Evolutionary conservation across 164 flowering plant genomes (phyloP).

Genomic region (Magnolia kwangsiensis): DNA sequence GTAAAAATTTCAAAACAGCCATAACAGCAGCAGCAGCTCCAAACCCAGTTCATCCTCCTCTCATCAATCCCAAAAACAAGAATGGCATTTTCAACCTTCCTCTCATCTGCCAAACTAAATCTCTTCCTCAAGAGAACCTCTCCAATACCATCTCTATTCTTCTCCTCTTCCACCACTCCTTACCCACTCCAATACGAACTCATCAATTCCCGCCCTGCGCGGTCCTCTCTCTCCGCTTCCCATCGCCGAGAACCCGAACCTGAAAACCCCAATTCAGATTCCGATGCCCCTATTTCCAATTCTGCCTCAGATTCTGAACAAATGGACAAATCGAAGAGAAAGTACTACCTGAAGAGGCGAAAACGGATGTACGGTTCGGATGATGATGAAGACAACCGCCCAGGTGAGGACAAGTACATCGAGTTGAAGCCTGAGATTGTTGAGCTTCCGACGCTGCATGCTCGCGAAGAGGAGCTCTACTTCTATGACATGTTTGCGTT

Average conservation of each 20-base stretch:
- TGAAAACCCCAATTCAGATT: slow-evolving; percentile 25
- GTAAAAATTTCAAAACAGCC: no score
- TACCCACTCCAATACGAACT: slow-evolving; percentile 91
- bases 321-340: slow-evolving; percentile 78
- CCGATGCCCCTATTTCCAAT: slow-evolving; percentile 2
- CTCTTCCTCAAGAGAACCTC: slow-evolving; percentile 7
- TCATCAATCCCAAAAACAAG: no score
- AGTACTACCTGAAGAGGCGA: slow-evolving; percentile 73
- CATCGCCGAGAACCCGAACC: slow-evolving; percentile 4
- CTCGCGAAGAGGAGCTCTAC: slow-evolving; percentile 84
- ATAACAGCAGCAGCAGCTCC: no score
- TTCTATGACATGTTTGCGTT: slow-evolving; percentile 75
- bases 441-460: slow-evolving; percentile 56
- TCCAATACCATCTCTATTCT: slow-evolving; percentile 8
- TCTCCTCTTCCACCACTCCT: slow-evolving; percentile 52
- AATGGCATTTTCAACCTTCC: neutral
- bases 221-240: slow-evolving; percentile 24
- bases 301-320: slow-evolving; percentile 1
- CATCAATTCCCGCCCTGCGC: slow-evolving; percentile 60
- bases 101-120: slow-evolving; percentile 9
- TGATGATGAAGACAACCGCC: slow-evolving; percentile 41
- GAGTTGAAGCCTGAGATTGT: slow-evolving; percentile 86
- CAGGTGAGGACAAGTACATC: slow-evolving; percentile 37
- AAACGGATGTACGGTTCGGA: slow-evolving; percentile 84
- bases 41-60: no score